Percentiles rank a stretch among this genome's conserved stretches.
Evolutionary conservation across 495 filamentous ascomycete species (phyloP).

Genomic region (Penicillium alfredii): DNA sequence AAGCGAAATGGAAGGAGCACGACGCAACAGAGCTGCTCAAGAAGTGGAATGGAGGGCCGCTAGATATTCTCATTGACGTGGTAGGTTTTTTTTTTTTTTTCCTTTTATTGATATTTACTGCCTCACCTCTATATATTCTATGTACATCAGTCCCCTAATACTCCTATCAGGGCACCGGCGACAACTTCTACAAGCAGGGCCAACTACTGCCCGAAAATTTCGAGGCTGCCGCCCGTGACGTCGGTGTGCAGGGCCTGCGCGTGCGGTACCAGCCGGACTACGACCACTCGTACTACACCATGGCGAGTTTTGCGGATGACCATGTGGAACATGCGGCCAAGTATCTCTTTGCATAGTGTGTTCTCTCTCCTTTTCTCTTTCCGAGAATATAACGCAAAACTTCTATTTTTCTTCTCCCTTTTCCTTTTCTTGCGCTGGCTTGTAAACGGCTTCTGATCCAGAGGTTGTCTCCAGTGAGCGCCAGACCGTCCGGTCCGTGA

Average conservation of each 20-base stretch:
- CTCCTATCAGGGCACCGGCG: conserved; percentile 63
- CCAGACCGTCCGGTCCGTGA: conserved; percentile 13
- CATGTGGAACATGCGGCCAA: conserved; percentile 89
- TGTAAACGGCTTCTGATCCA: conserved; percentile 19
- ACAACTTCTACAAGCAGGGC: conserved; percentile 91
- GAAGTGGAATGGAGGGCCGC: conserved; percentile 57
- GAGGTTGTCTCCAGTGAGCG: conserved; percentile 16
- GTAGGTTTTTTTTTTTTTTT: conserved; percentile 33
- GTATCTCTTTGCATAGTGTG: conserved; percentile 59
- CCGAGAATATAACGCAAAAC: no score
- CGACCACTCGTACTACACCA: conserved; percentile 95
- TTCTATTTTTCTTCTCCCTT: conserved; percentile 12
- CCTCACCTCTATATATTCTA: neutral
- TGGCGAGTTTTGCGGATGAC: conserved; percentile 81
- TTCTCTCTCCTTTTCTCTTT: conserved; percentile 18
- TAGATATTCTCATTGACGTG: conserved; percentile 79
- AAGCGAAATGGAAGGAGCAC: conserved; percentile 74
- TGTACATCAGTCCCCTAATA: neutral
- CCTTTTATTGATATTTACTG: neutral
- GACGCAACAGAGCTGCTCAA: conserved; percentile 89
- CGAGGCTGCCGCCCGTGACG: conserved; percentile 65
- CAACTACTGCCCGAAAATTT: conserved; percentile 95
- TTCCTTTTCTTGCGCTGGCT: conserved; percentile 12
- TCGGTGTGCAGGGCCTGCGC: conserved; percentile 57
- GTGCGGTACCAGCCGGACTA: conserved; percentile 87